Evolutionary conservation across 148 eudicot species (phyloP).

Genomic region (Cornus controversa): DNA sequence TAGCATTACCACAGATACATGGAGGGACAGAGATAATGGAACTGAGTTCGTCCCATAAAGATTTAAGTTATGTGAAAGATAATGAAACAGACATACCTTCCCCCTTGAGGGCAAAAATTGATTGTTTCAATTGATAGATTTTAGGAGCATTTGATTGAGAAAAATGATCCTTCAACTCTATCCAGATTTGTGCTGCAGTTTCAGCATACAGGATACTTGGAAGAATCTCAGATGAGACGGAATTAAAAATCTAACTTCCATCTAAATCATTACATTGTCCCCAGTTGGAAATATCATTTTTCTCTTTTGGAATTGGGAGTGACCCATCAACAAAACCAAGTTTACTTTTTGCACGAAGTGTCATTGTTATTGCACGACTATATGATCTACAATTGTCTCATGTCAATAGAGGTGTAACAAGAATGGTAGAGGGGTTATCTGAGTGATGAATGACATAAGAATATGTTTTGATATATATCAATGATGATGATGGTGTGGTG

Average conservation of each 20-base stretch:
- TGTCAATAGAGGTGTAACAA: constrained; percentile 10
- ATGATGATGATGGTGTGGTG: not conserved
- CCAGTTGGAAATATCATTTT: too few relatives aligned
- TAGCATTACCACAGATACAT: too few relatives aligned
- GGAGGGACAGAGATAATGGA: too few relatives aligned
- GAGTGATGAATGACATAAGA: constrained; percentile 5
- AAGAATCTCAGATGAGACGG: constrained; percentile 9
- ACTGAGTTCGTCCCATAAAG: too few relatives aligned
- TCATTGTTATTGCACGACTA: constrained; percentile 5
- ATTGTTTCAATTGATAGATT: too few relatives aligned
- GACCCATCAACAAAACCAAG: constrained; percentile 14
- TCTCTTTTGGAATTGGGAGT: not conserved
- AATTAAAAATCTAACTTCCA: not conserved
- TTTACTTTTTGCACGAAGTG: constrained; percentile 4
- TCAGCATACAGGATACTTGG: constrained; percentile 13
- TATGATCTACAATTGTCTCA: constrained; percentile 7
- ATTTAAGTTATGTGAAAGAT: too few relatives aligned
- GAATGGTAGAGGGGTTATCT: constrained; percentile 12
- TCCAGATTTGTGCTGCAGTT: constrained; percentile 5
- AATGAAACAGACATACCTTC: too few relatives aligned
- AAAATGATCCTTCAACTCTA: constrained; percentile 7
- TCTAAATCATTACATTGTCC: too few relatives aligned
- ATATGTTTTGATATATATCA: not conserved
- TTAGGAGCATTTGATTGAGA: too few relatives aligned
- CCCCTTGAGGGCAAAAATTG: too few relatives aligned